Evolutionary conservation across 2,329 filamentous ascomycete species (phyloP).

Genomic region (Aspergillus awamori): DNA sequence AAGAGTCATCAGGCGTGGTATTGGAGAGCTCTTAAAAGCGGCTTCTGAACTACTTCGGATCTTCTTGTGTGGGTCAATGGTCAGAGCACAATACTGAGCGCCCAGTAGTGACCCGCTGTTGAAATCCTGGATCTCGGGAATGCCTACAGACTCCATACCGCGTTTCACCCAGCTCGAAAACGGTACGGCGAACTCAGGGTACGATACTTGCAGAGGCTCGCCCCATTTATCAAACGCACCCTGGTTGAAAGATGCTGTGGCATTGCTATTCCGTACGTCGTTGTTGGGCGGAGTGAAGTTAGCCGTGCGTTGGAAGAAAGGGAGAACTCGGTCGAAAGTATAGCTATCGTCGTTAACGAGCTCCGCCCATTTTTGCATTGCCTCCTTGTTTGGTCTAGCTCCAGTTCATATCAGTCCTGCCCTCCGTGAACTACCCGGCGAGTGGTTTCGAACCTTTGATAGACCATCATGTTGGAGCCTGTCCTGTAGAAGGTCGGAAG

Average conservation of each 20-base stretch:
- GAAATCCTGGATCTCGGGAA: constrained; percentile 44
- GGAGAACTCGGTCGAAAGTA: constrained; percentile 33
- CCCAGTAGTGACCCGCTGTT: constrained; percentile 50
- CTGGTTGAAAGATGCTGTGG: constrained; percentile 28
- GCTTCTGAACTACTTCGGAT: constrained; percentile 54
- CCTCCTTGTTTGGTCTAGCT: constrained; percentile 28
- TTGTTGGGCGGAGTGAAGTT: constrained; percentile 33
- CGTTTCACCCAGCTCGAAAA: constrained; percentile 42
- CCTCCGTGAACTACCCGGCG: neutral
- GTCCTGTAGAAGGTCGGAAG: constrained; percentile 24
- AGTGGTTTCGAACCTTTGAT: constrained; percentile 29
- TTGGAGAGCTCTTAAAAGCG: constrained; percentile 35
- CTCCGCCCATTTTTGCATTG: constrained; percentile 39
- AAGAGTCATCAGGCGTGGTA: constrained; percentile 25
- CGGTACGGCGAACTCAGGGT: constrained; percentile 42
- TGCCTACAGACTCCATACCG: constrained; percentile 46
- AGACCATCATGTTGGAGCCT: constrained; percentile 38
- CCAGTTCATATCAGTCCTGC: neutral
- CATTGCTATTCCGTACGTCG: constrained; percentile 20
- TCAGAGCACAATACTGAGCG: constrained; percentile 53
- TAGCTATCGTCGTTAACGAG: constrained; percentile 37
- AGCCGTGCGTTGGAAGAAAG: constrained; percentile 33
- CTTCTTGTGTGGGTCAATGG: constrained; percentile 41
- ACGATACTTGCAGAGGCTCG: constrained; percentile 49
- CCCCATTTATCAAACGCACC: constrained; percentile 34